phyloP scores from a whole-genome alignment of 1,284 basidiomycete genomes.

The Cystobasidium slooffiae region DNA sequence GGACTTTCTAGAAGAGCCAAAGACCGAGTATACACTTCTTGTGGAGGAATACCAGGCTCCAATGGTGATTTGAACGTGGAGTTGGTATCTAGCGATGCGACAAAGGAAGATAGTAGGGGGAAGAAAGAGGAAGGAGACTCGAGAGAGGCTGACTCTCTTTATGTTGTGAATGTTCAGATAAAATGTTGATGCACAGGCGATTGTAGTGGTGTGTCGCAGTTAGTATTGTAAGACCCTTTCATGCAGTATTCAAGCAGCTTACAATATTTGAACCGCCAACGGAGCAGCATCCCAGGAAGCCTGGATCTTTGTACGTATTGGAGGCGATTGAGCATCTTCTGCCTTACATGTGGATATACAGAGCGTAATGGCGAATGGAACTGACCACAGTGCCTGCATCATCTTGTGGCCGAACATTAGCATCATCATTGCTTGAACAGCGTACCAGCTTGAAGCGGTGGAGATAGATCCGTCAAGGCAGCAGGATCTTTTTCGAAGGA shows the following conservation, averaged over 20 bases:
- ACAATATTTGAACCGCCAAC: conserved; percentile 44
- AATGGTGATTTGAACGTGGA: conserved; percentile 2
- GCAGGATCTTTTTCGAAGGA: not conserved
- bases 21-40: conserved; percentile 21
- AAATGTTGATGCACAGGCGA: not conserved
- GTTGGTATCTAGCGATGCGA: not conserved
- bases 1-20: conserved; percentile 20
- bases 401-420: not conserved
- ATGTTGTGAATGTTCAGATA: not conserved
- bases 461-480: not conserved
- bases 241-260: not conserved
- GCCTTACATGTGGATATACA: not conserved
- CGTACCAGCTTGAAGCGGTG: not conserved
- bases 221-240: not conserved
- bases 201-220: not conserved
- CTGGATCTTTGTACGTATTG: conserved; percentile 30
- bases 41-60: not conserved
- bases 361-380: not conserved
- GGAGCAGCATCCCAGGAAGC: conserved; percentile 43
- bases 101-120: conserved; percentile 33
- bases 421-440: too few species aligned
- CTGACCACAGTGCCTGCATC: not conserved
- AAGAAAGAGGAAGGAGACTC: conserved; percentile 40
- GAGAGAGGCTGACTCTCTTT: conserved; percentile 35
- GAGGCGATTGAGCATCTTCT: conserved; percentile 15